Evolutionary conservation across 805 yeast species (phyloP), one percentile per base, ranked within the genome.

Genomic region (Cyberlindnera maritima): DNA sequence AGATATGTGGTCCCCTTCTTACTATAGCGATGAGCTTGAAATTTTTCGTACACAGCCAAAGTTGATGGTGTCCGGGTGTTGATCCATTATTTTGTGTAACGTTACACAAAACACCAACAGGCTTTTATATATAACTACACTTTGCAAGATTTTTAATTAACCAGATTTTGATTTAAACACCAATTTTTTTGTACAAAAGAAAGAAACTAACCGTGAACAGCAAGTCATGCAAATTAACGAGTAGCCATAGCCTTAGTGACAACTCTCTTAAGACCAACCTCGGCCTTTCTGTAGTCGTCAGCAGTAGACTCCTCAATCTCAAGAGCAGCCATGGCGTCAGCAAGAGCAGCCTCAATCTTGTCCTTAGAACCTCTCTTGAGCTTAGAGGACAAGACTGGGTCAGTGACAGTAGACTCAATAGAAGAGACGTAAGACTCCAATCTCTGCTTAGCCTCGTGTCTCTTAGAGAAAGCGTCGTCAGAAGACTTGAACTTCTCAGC

Each of bases 221-320:
- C 45, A 40, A 46, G 51, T 47, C 46, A 50, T 50, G 52, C 47
- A 46, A 41, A 41, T 46, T 85, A 87, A 83, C 97, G 97, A 75
- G 97, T 81, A 66, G 97, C 87, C 90, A 91, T 88, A 74, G 97
- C 97, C 83, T 90, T 92, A 82, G 97, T 92, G 74, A 92, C 97
- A 70, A 92, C 97, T 78, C 99, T 88, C 90, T 94, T 94, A 75
- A 94, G 88, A 75, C 90, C 85, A 74, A 94, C 89, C 83, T 94
- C 98, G 70, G 99, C 98, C 86, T 89, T 94, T 86, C 98, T 88
- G 81, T 79, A 83, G 76, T 91, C 97, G 70, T 94, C 99, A 72
- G 97, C 92, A 65, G 95, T 68, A 54, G 97, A 81, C 63, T 94
- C 98, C 80, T 92, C 96, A 59, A 94, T 79, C 80, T 91, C 96